Conservation (phyloP, 805 yeast species). For the Candida orba region DNA sequence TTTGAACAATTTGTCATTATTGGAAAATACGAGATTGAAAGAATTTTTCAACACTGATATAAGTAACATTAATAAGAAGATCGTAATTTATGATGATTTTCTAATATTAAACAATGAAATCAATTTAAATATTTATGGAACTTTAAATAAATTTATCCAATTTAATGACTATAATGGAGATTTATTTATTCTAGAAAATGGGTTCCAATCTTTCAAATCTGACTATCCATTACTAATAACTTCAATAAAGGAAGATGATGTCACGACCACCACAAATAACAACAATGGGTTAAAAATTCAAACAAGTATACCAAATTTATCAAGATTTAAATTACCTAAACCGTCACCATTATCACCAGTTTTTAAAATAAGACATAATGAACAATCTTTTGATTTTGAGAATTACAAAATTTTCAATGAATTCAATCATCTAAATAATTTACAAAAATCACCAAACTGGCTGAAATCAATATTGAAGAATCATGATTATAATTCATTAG, state of each 20-base stretch:
- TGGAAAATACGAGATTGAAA: conserved; percentile 40
- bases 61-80: conserved; percentile 6
- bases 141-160: conserved; percentile 41
- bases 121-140: conserved; percentile 35
- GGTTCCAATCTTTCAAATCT: conserved; percentile 32
- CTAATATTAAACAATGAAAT: conserved; percentile 19
- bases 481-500: conserved; percentile 19
- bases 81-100: conserved; percentile 19
- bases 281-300: neutral
- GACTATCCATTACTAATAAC: conserved; percentile 16
- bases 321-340: conserved; percentile 50
- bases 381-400: conserved; percentile 32
- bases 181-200: conserved; percentile 35
- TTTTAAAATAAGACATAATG: conserved; percentile 45
- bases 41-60: conserved; percentile 24
- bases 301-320: conserved; percentile 24
- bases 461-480: conserved; percentile 26
- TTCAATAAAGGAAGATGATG: neutral
- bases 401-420: conserved; percentile 17
- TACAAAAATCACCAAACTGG: conserved; percentile 45
- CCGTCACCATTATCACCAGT: conserved; percentile 32
- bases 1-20: conserved; percentile 48
- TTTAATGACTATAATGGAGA: conserved; percentile 33
- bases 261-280: neutral
- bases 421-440: conserved; percentile 11